Evolutionary conservation across 169 alveolate genomes (phyloP).

Genomic region (Plasmodium gallinaceum): DNA sequence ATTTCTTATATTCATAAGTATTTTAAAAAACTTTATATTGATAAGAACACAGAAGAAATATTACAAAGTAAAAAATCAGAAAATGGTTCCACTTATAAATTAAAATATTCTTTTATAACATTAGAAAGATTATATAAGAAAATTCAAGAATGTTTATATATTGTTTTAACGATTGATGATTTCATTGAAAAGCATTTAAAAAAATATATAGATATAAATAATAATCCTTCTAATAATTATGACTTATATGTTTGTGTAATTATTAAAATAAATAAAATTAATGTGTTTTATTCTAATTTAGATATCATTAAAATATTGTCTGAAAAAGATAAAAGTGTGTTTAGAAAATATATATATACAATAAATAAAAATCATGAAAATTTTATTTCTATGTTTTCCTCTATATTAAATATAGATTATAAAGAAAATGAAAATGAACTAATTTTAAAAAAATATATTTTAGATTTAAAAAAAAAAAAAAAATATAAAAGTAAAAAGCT

Average conservation of each 20-base stretch:
- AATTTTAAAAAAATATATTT: conserved; percentile 42
- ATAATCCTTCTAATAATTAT: background rate
- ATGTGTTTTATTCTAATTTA: conserved; percentile 62
- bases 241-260: conserved; percentile 7
- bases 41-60: conserved; percentile 1
- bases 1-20: conserved; percentile 60
- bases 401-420: conserved; percentile 44
- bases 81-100: background rate
- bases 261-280: conserved; percentile 59
- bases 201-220: background rate
- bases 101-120: conserved; percentile 37
- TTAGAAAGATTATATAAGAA: conserved; percentile 68
- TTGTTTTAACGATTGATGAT: conserved; percentile 56
- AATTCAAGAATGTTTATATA: conserved; percentile 72
- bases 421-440: conserved; percentile 59
- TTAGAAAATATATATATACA: conserved; percentile 61
- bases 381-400: conserved; percentile 34
- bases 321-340: conserved; percentile 28
- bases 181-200: conserved; percentile 30
- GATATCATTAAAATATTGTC: conserved; percentile 59
- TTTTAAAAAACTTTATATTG: conserved; percentile 51
- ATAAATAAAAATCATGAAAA: conserved; percentile 66
- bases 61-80: background rate
- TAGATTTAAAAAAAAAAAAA: conserved; percentile 48
- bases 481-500: conserved; percentile 62